Conservation (phyloP, 345 rosid genomes). For the Noccaea bulbosa region DNA sequence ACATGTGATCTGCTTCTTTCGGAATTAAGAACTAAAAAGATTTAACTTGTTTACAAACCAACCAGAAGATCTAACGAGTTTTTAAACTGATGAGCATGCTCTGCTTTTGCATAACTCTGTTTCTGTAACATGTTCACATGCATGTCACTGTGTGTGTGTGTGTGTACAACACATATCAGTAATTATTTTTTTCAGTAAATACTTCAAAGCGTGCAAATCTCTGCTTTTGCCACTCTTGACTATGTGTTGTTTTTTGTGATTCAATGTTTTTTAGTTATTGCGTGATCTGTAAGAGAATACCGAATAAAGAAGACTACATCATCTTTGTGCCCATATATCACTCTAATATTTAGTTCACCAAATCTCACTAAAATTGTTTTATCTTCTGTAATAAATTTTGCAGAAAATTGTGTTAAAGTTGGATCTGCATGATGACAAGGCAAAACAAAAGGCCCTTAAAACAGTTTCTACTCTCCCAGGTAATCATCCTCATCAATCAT, state of each 20-base stretch:
- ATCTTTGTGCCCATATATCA: neutral
- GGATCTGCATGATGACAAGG: conserved; percentile 77
- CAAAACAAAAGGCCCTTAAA: conserved; percentile 87
- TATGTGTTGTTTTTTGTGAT: neutral
- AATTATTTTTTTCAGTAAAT: neutral
- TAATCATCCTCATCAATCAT: conserved; percentile 33
- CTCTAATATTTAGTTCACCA: neutral
- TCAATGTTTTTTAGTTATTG: neutral
- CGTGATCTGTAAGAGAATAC: conserved; percentile 17
- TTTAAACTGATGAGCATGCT: neutral
- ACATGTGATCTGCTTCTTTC: conserved; percentile 16
- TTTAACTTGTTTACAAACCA: neutral
- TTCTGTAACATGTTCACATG: conserved; percentile 24
- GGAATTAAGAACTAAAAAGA: neutral
- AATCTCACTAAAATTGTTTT: neutral
- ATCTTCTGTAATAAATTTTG: conserved; percentile 26
- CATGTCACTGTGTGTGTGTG: conserved; percentile 23
- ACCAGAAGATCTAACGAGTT: no score
- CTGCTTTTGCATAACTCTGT: conserved; percentile 17
- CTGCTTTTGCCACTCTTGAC: neutral
- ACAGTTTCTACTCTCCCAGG: conserved; percentile 86
- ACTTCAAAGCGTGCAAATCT: neutral
- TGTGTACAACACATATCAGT: conserved; percentile 1
- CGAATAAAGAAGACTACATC: neutral
- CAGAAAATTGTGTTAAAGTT: conserved; percentile 81